Evolutionary conservation across 2,329 filamentous ascomycete genomes (phyloP), one percentile per base, ranked within the genome.

Genomic region (Aspergillus piperis): DNA sequence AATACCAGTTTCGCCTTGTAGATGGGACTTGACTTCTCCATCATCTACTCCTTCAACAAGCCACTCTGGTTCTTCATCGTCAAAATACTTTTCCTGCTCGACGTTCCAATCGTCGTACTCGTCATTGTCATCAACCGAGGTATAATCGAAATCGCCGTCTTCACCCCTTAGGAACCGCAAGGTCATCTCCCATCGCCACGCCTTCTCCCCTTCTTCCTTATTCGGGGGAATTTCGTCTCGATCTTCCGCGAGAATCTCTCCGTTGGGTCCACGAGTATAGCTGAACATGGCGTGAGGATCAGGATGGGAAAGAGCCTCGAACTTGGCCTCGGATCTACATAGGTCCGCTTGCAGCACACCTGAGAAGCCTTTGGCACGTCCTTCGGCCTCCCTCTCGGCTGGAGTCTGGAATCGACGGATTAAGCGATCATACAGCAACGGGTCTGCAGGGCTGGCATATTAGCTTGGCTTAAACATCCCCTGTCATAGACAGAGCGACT

Each of bases 111-210:
- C 86, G 72, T 96, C 91, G 58, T 87, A 88, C 19, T 88, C 87
- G 30, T 92, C 88, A 69, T 90, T 87, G 38, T 80, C 78, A 70
- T 96, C 92, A 5, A 96, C 88, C 2, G 65, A 68, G 1, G 69
- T 74, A 71, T 96, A 96, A 62, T 94, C 88, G 68, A 96, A 94
- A 51, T 96, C 91, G 1, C 83, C 81, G 70, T 96, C 92, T 5
- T 83, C 83, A 0, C 92, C 92, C 19, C 82, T 78, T 30, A 96
- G 75, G 69, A 96, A 96, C 38, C 92, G 83, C 67, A 88, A 80
- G 36, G 85, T 84, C 79, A 96, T 86, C 68, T 89, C 90, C 59
- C 85, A 85, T 38, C 80, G 78, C 92, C 92, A 96, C 61, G 86
- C 82, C 62, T 83, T 80, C 54, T 81, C 78, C 0, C 88, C 92